These are phyloP conservation scores for Colletotrichum sp. DNA, from an alignment of 2,329 filamentous ascomycete genomes.

Conservation along the genomic window DNA sequence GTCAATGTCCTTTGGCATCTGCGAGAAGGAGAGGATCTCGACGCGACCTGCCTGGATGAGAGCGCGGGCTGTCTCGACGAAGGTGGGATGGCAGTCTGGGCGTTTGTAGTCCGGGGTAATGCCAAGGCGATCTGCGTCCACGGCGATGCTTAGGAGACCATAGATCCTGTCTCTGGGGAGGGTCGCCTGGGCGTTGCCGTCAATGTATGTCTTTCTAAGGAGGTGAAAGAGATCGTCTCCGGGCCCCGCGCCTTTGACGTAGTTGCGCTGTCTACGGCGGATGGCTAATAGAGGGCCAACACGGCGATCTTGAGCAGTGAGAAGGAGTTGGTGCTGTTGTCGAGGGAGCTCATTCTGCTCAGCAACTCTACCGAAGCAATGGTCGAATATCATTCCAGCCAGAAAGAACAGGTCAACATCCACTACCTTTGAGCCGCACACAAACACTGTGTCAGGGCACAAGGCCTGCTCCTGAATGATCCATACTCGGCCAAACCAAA, in stretches of 20 bases:
- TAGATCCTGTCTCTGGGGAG: slow-evolving; percentile 27
- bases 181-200: slow-evolving; percentile 19
- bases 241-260: slow-evolving; percentile 19
- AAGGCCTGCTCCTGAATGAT: slow-evolving; percentile 33
- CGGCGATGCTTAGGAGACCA: slow-evolving; percentile 26
- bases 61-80: neutral
- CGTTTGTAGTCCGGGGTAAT: slow-evolving; percentile 4
- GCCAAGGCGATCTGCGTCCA: neutral
- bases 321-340: neutral
- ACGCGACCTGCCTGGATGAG: neutral
- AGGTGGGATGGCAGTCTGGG: neutral
- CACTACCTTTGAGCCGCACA: slow-evolving; percentile 30
- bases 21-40: slow-evolving; percentile 10
- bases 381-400: slow-evolving; percentile 21
- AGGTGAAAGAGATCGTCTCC: slow-evolving; percentile 24
- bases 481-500: slow-evolving; percentile 33
- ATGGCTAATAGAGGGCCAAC: neutral
- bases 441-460: slow-evolving; percentile 25
- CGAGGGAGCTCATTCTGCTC: neutral
- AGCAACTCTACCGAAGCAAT: neutral
- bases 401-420: slow-evolving; percentile 31
- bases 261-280: neutral
- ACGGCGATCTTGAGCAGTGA: neutral
- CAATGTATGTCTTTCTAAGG: slow-evolving; percentile 24
- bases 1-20: slow-evolving; percentile 7